Base-by-base conservation (phyloP, 805 yeast genomes). In the Metschnikowia lochheadii region DNA sequence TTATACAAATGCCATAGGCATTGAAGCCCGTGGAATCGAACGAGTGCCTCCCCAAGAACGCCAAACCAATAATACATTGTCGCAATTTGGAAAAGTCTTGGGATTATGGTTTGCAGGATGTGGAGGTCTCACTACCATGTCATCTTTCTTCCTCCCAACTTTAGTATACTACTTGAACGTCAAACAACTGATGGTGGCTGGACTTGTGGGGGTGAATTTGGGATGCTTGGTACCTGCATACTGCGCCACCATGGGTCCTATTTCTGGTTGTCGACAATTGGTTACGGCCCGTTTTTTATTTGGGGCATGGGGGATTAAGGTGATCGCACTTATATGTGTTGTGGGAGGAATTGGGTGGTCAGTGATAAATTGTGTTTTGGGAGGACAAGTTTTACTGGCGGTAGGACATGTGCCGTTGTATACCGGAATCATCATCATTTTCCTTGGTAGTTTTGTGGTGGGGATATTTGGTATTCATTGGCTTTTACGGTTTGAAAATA, bases 91-190 rank as follows among this genome's bases (percentile, higher is more conserved):
- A 5, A 60, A 64, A 46, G 72, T 70, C 5, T 44, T 64, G 23
- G 75, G 74, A 1, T 61, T 70, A 10, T 70, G 73, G 73, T 59
- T 66, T 49, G 68, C 74, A 35, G 74, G 69, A 2, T 67, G 73
- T 53, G 73, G 72, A 10, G 73, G 75, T 1, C 52, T 70, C 29
- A 68, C 73, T 3, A 64, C 74, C 6, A 69, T 68, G 73, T 63
- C 70, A 2, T 64, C 72, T 21, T 70, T 66, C 50, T 70, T 68
- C 45, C 54, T 68, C 15, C 68, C 73, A 5, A 62, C 71, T 0
- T 50, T 70, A 26, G 33, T 63, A 7, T 69, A 51, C 42, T 67
- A 68, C 0, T 56, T 69, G 11, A 61, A 63, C 46, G 41, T 63
- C 31, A 59, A 54, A 42, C 62, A 68, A 52, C 49, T 70, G 3